Conservation (phyloP, 2,329 filamentous ascomycete genomes). For the Alternaria panax region DNA sequence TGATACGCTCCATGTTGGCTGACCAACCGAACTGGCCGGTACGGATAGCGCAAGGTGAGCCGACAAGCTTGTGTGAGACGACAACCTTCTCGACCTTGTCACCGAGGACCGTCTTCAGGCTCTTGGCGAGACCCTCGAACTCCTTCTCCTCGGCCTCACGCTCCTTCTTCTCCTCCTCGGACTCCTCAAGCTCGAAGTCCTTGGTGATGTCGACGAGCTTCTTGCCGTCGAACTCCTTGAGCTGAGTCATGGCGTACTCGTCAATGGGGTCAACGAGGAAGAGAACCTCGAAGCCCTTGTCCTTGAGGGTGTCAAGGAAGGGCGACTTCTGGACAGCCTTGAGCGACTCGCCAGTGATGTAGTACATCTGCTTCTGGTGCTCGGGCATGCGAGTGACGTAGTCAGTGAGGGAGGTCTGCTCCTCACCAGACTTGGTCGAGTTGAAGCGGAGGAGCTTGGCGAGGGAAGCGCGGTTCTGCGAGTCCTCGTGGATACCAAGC, state of each 20-base stretch:
- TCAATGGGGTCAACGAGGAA: conserved; percentile 99
- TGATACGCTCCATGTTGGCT: conserved; percentile 99
- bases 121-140: conserved; percentile 92
- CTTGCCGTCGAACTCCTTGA: conserved; percentile 99
- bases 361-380: conserved; percentile 99
- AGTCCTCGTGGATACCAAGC: conserved; percentile 99
- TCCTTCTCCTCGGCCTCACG: conserved; percentile 99
- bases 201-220: conserved; percentile 99
- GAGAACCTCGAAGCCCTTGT: conserved; percentile 99
- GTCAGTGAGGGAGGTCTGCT: conserved; percentile 92
- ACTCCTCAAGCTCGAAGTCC: conserved; percentile 99
- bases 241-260: conserved; percentile 98
- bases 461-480: conserved; percentile 90
- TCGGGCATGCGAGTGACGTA: conserved; percentile 99
- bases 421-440: conserved; percentile 98
- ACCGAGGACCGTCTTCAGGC: conserved; percentile 97
- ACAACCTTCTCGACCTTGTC: conserved; percentile 99
- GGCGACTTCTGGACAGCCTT: conserved; percentile 98
- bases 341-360: conserved; percentile 99
- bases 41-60: conserved; percentile 96
- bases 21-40: conserved; percentile 99
- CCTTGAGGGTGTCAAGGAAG: conserved; percentile 98
- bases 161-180: conserved; percentile 96
- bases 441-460: conserved; percentile 99
- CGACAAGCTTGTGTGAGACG: conserved; percentile 95